Evolutionary conservation across 495 filamentous ascomycete species (phyloP), one percentile per base, ranked within the genome.

Genomic region (Mytilinidion resinicola): DNA sequence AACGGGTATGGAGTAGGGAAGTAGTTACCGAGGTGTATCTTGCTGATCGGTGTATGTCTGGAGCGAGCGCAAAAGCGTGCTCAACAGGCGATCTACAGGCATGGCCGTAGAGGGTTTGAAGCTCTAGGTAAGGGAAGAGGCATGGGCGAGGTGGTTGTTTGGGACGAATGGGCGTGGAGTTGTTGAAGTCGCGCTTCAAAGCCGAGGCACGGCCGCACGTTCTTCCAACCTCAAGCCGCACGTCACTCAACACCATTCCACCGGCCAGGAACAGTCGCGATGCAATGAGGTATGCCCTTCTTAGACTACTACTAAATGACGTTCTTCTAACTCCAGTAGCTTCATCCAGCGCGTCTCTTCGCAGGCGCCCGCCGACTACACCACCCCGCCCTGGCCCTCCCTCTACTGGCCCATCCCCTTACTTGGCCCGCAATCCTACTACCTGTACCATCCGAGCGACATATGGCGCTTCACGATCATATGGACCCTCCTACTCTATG

Each of bases 391-490:
- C 3, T 98, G 96, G 69, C 93, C 93, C 5, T 92, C 90, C 33
- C 86, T 98, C 53, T 91, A 92, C 75, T 85, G 88, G 78, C 85
- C 87, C 15, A 74, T 87, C 53, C 80, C 81, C 58, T 60, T 78
- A 42, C 67, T 70, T 50, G 72, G 77, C 56, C 71, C 73, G 25
- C 67, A 76, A 15, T 73, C 80, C 21, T 77, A 78, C 59, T 89
- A 87, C 57, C 84, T 97, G 60, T 93, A 91, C 76, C 80, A 87
- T 69, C 77, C 86, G 35, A 61, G 67, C 35, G 90, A 96, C 67
- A 89, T 96, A 46, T 96, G 90, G 90, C 85, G 87, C 52, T 96
- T 91, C 70, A 98, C 93, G 0, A 74, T 95, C 1, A 81, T 84
- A 68, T 98, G 93, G 93, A 96, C 92, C 35, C 71, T 89, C 59